phyloP scores from a whole-genome alignment of 1,139 yeast genomes.

The Taiozyma onychis region DNA sequence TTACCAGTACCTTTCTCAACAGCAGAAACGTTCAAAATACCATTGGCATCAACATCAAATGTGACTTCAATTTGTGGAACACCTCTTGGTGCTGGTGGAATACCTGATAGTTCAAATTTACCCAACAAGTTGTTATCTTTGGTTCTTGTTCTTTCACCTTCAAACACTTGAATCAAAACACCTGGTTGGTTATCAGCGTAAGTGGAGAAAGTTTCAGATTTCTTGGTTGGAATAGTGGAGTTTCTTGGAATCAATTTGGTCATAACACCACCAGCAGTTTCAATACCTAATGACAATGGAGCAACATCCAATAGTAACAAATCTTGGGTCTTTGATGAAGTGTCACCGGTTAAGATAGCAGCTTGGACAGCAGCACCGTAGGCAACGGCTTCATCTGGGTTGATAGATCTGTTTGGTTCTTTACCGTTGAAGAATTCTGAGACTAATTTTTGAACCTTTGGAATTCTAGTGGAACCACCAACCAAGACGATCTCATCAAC shows the following conservation, averaged over 20 bases:
- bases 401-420: conserved; percentile 79
- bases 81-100: conserved; percentile 99
- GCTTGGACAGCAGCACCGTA: conserved; percentile 82
- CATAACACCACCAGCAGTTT: conserved; percentile 98
- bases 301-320: conserved; percentile 85
- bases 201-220: conserved; percentile 94
- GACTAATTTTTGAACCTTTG: conserved; percentile 81
- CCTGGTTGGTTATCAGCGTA: conserved; percentile 98
- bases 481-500: conserved; percentile 82
- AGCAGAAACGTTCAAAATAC: conserved; percentile 92
- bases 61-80: conserved; percentile 97
- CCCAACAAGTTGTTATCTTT: conserved; percentile 95
- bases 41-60: conserved; percentile 93
- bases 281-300: conserved; percentile 94
- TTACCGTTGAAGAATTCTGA: conserved; percentile 85
- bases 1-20: conserved; percentile 92
- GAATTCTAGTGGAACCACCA: conserved; percentile 93
- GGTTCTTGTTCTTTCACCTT: conserved; percentile 96
- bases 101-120: conserved; percentile 91
- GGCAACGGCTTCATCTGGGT: conserved; percentile 74
- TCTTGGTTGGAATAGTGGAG: conserved; percentile 94
- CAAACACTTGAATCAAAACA: conserved; percentile 91
- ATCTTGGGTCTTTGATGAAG: conserved; percentile 81
- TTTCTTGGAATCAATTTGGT: conserved; percentile 95
- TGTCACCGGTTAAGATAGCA: too few species aligned